These are phyloP conservation scores for Rhizopogon vesiculosus DNA, from an alignment of 768 basidiomycete species.

Conservation along the genomic window DNA sequence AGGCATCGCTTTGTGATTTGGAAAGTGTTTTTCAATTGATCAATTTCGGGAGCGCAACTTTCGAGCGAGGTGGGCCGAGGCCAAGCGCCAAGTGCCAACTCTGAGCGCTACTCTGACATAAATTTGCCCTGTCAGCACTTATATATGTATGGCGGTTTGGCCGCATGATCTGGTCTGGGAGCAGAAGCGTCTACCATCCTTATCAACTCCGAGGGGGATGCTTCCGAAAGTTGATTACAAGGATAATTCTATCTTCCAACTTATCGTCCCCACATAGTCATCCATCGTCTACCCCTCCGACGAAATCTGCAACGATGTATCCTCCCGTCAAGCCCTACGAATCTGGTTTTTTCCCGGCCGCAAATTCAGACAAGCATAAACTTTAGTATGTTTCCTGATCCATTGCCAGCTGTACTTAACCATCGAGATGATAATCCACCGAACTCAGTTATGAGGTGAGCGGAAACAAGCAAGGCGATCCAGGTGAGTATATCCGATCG, in stretches of 20 bases:
- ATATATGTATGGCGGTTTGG: too few species aligned
- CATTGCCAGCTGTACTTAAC: neutral
- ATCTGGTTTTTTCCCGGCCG: slow-evolving; percentile 64
- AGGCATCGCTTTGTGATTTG: neutral
- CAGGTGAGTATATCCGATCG: slow-evolving; percentile 42
- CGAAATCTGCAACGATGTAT: slow-evolving; percentile 44
- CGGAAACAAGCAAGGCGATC: slow-evolving; percentile 71
- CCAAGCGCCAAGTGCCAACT: too few species aligned
- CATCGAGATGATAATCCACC: neutral
- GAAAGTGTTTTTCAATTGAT: neutral
- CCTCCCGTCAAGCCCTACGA: slow-evolving; percentile 63
- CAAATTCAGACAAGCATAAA: slow-evolving; percentile 44
- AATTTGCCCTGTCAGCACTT: too few species aligned
- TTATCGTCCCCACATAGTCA: too few species aligned
- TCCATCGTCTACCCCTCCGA: too few species aligned
- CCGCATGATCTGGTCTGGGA: too few species aligned
- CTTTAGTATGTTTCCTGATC: slow-evolving; percentile 54
- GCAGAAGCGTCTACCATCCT: too few species aligned
- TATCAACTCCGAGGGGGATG: too few species aligned
- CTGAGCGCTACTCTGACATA: too few species aligned
- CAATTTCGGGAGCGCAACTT: slow-evolving; percentile 2
- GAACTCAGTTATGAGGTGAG: slow-evolving; percentile 68
- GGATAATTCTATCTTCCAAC: too few species aligned
- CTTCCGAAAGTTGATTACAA: too few species aligned
- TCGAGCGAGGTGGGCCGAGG: too few species aligned